These are phyloP conservation scores for Dillenia suffruticosa DNA, from an alignment of 164 flowering plant species.

Conservation along the genomic window DNA sequence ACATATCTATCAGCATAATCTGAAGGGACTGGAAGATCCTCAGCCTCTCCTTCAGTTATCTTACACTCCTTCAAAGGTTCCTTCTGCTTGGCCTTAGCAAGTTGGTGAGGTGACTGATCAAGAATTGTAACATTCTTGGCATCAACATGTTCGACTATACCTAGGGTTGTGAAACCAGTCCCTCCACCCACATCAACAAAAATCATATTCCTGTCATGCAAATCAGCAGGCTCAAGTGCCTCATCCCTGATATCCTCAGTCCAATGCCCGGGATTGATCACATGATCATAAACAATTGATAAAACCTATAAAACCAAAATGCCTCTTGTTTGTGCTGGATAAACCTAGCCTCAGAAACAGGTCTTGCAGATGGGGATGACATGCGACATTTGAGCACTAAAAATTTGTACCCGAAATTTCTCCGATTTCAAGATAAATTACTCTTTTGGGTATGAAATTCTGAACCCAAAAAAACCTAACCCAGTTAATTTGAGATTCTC, in stretches of 20 bases:
- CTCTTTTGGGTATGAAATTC: constrained; percentile 33
- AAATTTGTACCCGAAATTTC: constrained; percentile 12
- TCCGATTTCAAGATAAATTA: constrained; percentile 24
- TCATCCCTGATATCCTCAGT: constrained; percentile 89
- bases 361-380: constrained; percentile 54
- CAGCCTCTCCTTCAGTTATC: constrained; percentile 74
- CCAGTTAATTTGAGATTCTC: constrained; percentile 36
- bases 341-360: constrained; percentile 69
- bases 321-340: constrained; percentile 85
- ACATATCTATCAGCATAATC: constrained; percentile 83
- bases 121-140: constrained; percentile 74
- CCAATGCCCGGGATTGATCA: constrained; percentile 81
- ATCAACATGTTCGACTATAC: constrained; percentile 76
- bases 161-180: constrained; percentile 76
- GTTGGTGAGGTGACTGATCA: constrained; percentile 82
- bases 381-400: constrained; percentile 35
- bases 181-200: constrained; percentile 90
- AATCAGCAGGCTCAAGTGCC: constrained; percentile 76
- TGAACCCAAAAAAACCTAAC: constrained; percentile 37
- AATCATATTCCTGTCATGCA: constrained; percentile 40
- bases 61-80: constrained; percentile 65
- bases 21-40: constrained; percentile 68
- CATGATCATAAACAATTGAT: constrained; percentile 66
- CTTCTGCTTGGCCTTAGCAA: constrained; percentile 78
- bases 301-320: constrained; percentile 80